Base-by-base conservation (phyloP, 192 early-diverging fungal genomes). In the Entrophospora sp. region DNA sequence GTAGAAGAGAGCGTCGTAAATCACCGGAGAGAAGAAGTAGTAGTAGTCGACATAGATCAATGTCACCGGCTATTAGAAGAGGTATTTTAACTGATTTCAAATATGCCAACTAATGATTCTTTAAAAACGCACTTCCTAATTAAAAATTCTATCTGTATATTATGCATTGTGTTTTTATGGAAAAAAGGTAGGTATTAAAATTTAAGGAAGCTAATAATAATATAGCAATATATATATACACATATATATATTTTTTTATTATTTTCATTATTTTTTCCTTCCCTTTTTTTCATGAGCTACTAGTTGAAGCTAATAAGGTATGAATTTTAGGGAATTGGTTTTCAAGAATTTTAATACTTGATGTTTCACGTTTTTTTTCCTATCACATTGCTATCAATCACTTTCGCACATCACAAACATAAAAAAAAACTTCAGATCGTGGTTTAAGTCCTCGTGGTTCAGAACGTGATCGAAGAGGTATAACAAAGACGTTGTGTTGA, bases 391-490 rank as follows among this genome's bases (percentile, higher is more conserved):
- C n/a, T n/a, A n/a, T n/a, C n/a, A n/a, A n/a, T n/a, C n/a, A n/a
- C n/a, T n/a, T n/a, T n/a, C n/a, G n/a, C n/a, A n/a, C n/a, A n/a
- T n/a, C n/a, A n/a, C n/a, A n/a, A n/a, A n/a, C n/a, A n/a, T n/a
- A n/a, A n/a, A n/a, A 30, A 35, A 56, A 8, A 34, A 56, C 6
- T 16, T 6, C 46, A 62, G 61, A 62, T 42, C 61, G 61, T 46
- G 61, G 12, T 10, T 16, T 45, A 25, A 62, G 61, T 46, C 61
- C 61, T 31, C 43, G 43, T 32, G n/a, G 30, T 48, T 12, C 37
- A 32, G 61, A 62, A 32, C 61, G 60, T 22, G 58, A 60, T 37
- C 58, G 58, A 25, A 38, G 44, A n/a, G 61, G 61, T 62, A 24
- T 46, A n/a, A 5, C 10, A 27, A 20, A n/a, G n/a, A n/a, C n/a